phyloP scores from a whole-genome alignment of 352 stramenopile genomes.

The Phytophthora kernoviae region DNA sequence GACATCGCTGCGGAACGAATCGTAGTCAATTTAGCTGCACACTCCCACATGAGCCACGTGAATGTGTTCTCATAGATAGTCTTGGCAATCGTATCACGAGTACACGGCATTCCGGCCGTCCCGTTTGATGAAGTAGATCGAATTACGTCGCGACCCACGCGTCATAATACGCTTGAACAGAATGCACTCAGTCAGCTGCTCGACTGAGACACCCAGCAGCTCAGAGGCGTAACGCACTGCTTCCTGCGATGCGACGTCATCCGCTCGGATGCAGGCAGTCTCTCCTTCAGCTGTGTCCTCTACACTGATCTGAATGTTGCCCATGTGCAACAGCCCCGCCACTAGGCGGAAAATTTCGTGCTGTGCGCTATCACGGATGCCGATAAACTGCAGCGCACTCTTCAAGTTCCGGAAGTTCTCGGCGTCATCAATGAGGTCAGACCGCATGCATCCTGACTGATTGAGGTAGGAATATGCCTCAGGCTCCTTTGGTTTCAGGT shows the following conservation, averaged over 20 bases:
- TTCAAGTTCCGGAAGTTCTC: constrained; percentile 72
- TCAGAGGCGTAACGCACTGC: constrained; percentile 55
- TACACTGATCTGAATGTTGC: constrained; percentile 75
- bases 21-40: constrained; percentile 76
- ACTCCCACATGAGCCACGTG: constrained; percentile 89
- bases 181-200: constrained; percentile 76
- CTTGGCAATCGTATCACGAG: constrained; percentile 89
- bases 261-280: constrained; percentile 59
- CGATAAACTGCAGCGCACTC: constrained; percentile 71
- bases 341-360: constrained; percentile 80
- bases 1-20: constrained; percentile 80
- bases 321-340: constrained; percentile 76
- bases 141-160: constrained; percentile 69
- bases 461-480: constrained; percentile 76
- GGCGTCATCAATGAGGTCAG: constrained; percentile 72
- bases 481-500: constrained; percentile 61
- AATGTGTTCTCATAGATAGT: constrained; percentile 91
- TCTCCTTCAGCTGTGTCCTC: constrained; percentile 78
- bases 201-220: constrained; percentile 66
- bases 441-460: constrained; percentile 76
- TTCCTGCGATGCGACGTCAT: constrained; percentile 52
- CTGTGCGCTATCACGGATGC: constrained; percentile 65
- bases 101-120: constrained; percentile 73
- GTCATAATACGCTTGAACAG: constrained; percentile 85
- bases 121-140: constrained; percentile 82